Base-by-base conservation (phyloP, 345 rosid genomes). In the Citrus sinensis region DNA sequence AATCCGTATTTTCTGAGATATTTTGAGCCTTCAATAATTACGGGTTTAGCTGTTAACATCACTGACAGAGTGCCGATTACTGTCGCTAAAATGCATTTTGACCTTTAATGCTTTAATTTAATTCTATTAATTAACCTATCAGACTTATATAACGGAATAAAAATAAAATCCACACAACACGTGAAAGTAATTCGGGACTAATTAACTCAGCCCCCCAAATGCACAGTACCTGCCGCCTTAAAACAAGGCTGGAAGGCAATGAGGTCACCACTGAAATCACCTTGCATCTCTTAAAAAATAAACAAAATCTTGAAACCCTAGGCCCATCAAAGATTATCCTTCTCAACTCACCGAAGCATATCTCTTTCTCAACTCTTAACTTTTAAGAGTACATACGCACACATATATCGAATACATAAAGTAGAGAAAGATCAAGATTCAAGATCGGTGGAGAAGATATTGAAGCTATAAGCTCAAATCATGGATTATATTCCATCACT, bases 401-500 rank as follows among this genome's bases (percentile, higher is more conserved):
- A 46, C 16, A 42, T 3, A 42, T 42, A 11, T 35, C 7, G 13
- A 46, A 46, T 3, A 46, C 51, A 46, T 46, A 3, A 13, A 46
- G 51, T 46, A 46, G 51, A 46, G 17, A 46, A 54, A 54, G 22
- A 54, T 54, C 58, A 17, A 17, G 58, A 54, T 54, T 54, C 51
- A 54, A 54, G 58, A 54, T 54, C 58, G 22, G 19, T 49, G 46
- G 30, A 46, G 61, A 61, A 56, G 67, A 24, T 70, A 34, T 11
- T 49, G n/a, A 65, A 27, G 42, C 24, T 1, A 4, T 6, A 16
- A 54, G 32, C 35, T 22, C 29, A 51, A 19, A 58, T 30, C 59
- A 87, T 87, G 85, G 78, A 83, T 67, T 30, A 70, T 54, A n/a
- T 70, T 71, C 62, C 80, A 1, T 42, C 83, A 16, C 35, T 77